phyloP scores from a whole-genome alignment of 805 yeast species.

The Hanseniaspora singularis region DNA sequence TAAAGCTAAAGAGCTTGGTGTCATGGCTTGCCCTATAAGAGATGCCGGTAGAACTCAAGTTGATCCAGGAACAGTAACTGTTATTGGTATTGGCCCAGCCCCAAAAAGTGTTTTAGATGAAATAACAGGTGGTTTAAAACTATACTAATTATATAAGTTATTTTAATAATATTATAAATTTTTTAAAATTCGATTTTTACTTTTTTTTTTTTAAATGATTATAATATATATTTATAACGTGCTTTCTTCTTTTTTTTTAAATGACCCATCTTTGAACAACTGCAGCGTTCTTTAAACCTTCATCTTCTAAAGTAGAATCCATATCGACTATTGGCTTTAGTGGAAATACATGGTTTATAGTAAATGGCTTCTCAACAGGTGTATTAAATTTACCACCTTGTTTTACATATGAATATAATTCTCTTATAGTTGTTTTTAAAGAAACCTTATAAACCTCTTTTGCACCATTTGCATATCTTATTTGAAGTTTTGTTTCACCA shows the following conservation, averaged over 20 bases:
- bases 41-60: slow-evolving; percentile 97
- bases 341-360: slow-evolving; percentile 72
- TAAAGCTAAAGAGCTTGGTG: slow-evolving; percentile 64
- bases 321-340: slow-evolving; percentile 55
- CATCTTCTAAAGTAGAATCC: slow-evolving; percentile 50
- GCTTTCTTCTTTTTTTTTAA: too few species aligned
- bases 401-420: slow-evolving; percentile 57
- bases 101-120: slow-evolving; percentile 70
- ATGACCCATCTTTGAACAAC: slow-evolving; percentile 73
- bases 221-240: too few species aligned
- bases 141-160: slow-evolving; percentile 36
- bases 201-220: neutral
- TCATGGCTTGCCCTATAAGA: slow-evolving; percentile 69
- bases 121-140: slow-evolving; percentile 65
- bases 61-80: slow-evolving; percentile 93
- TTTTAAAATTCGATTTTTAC: too few species aligned
- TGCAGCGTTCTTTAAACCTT: slow-evolving; percentile 72
- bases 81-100: slow-evolving; percentile 94
- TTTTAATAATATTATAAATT: neutral
- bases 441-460: slow-evolving; percentile 53
- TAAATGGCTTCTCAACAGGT: slow-evolving; percentile 42
- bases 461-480: slow-evolving; percentile 73
- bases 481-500: slow-evolving; percentile 69
- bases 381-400: slow-evolving; percentile 23
- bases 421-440: slow-evolving; percentile 51